Evolutionary conservation across 805 yeast species (phyloP).

Genomic region (Saccharomyces jurei): DNA sequence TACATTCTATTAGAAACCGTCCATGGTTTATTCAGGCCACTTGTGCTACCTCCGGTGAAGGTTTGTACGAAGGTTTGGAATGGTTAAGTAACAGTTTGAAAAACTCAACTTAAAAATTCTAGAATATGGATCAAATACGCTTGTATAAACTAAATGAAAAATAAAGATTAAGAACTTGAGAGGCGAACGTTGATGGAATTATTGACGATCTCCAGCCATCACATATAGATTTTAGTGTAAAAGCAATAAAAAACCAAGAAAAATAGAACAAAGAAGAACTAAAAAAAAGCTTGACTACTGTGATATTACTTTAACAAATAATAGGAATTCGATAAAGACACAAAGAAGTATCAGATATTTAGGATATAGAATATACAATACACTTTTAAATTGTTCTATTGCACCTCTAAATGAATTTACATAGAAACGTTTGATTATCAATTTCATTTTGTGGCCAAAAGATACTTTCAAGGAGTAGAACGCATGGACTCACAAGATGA

Average conservation of each 20-base stretch:
- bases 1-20: slow-evolving; percentile 95
- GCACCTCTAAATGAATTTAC: not conserved
- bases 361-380: not conserved
- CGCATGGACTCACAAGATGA: not conserved
- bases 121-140: not conserved
- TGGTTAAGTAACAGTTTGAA: slow-evolving; percentile 92
- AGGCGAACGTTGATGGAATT: not conserved
- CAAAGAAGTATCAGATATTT: not conserved
- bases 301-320: not conserved
- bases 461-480: not conserved
- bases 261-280: not conserved
- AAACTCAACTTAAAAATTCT: slow-evolving; percentile 40
- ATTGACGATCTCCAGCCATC: not conserved
- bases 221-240: not conserved
- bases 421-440: not conserved
- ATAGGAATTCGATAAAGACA: not conserved
- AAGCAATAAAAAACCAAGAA: not conserved
- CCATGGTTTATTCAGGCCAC: slow-evolving; percentile 99
- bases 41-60: slow-evolving; percentile 99
- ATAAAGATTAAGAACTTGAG: not conserved
- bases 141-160: not conserved
- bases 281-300: not conserved
- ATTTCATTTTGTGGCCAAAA: not conserved
- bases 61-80: slow-evolving; percentile 94
- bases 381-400: not conserved